Evolutionary conservation across 1,139 yeast species (phyloP), one percentile per base, ranked within the genome.

Genomic region (Kluyveromyces sp.): DNA sequence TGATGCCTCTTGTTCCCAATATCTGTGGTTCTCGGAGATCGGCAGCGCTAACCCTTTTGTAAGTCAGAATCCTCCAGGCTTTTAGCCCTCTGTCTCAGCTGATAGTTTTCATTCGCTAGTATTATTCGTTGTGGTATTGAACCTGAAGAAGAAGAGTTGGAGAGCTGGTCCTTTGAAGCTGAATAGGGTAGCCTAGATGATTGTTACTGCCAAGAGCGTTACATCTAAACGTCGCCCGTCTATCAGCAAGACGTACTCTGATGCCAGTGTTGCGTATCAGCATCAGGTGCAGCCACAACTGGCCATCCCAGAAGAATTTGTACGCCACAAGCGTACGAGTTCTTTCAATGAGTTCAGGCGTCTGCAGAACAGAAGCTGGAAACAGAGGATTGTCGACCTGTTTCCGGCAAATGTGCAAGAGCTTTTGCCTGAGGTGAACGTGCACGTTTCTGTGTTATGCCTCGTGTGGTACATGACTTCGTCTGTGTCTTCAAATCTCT

Each of bases 401-500:
- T 44, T 51, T 29, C 54, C 55, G 2, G 42, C 26, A 6, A 31
- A 44, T 25, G 39, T 49, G 11, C 51, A 45, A 29, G 41, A 45
- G 17, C 44, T 45, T 42, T 36, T 56, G 22, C 61, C 61, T 3
- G 58, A 51, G 2, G 49, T 63, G 32, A 65, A 64, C 45, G 36
- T 57, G 7, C 57, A 58, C 33, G 64, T 75, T 16, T 67, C 74
- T 2, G 37, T 56, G 1, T 57, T 83, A 32, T 89, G 96, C 61
- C 56, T 74, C 7, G 57, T 74, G 30, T 89, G 97, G 97, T 89
- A 89, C 64, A 58, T 77, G 29, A 70, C 82, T n/a, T 82, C 94
- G 33, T 88, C 94, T 12, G 64, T 88, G 15, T 83, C 95, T 4
- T 83, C 82, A 54, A 86, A 87, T 54, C 71, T 92, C 37, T 80